Percentiles rank a stretch among this genome's conserved stretches.
These are phyloP conservation scores for Aspergillus proliferans DNA, from an alignment of 2,329 filamentous ascomycete species.

Conservation along the genomic window DNA sequence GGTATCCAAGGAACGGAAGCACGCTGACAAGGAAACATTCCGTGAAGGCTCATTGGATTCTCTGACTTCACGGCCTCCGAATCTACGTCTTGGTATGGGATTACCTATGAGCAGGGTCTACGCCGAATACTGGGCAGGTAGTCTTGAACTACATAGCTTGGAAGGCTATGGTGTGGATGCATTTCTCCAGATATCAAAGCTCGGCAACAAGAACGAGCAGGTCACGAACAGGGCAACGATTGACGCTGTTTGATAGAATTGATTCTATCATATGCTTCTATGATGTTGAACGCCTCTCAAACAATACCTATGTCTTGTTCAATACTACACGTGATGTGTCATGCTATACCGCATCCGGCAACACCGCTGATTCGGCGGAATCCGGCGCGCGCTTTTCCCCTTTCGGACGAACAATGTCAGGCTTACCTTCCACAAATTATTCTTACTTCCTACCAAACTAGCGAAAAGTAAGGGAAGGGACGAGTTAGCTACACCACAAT, in stretches of 20 bases:
- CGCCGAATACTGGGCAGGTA: conserved; percentile 96
- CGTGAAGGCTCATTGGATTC: conserved; percentile 66
- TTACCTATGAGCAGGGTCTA: conserved; percentile 90
- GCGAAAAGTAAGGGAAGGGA: neutral
- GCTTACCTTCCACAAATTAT: neutral
- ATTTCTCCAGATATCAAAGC: conserved; percentile 89
- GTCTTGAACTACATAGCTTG: conserved; percentile 79
- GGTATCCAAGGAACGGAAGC: conserved; percentile 33
- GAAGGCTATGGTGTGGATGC: conserved; percentile 95
- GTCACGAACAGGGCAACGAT: conserved; percentile 70
- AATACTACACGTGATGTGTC: too few species aligned
- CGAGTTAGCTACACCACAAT: conserved; percentile 5
- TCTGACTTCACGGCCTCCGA: conserved; percentile 74
- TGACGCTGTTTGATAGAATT: conserved; percentile 58
- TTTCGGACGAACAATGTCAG: neutral
- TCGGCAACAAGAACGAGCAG: conserved; percentile 98
- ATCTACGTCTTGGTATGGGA: conserved; percentile 85
- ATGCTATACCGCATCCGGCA: neutral
- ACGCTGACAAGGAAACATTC: conserved; percentile 27
- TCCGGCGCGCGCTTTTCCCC: neutral
- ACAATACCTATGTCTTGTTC: too few species aligned
- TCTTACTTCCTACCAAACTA: neutral
- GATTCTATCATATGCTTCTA: conserved; percentile 4
- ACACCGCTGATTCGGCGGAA: neutral
- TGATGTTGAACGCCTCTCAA: neutral